Conservation (phyloP, 164 flowering plant species). For the Piper longum region DNA sequence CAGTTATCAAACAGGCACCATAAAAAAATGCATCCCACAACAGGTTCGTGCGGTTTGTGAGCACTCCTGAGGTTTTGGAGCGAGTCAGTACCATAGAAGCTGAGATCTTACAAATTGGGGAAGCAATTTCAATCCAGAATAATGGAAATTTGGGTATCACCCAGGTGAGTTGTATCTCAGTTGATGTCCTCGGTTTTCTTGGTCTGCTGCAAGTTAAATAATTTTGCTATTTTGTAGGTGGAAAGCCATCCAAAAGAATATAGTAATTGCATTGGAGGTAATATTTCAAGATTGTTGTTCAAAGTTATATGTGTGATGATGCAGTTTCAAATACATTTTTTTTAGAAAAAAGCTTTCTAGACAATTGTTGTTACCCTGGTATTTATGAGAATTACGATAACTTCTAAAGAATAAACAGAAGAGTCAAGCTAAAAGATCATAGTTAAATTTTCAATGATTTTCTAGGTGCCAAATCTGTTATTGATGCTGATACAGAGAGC, state of each 20-base stretch:
- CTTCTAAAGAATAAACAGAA: neutral
- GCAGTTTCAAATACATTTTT: neutral
- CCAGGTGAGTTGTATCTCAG: conserved; percentile 30
- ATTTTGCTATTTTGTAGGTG: conserved; percentile 20
- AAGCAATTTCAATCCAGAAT: conserved; percentile 44
- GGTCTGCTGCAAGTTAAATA: neutral
- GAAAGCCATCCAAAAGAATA: conserved; percentile 34
- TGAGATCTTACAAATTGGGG: conserved; percentile 61
- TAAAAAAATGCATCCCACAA: neutral
- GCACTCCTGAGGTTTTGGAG: conserved; percentile 91
- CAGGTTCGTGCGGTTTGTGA: conserved; percentile 96
- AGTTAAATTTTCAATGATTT: no score
- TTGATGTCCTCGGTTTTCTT: neutral
- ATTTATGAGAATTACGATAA: no score
- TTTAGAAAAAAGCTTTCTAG: no score
- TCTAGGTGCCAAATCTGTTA: conserved; percentile 45
- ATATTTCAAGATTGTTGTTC: neutral
- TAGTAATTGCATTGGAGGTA: conserved; percentile 47
- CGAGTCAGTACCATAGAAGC: conserved; percentile 71
- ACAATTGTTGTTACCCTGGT: no score
- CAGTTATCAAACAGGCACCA: neutral
- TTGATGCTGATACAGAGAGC: conserved; percentile 50
- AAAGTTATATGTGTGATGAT: no score
- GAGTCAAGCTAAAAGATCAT: neutral
- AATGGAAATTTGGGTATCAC: conserved; percentile 35